A percentile compares a stretch with the other conserved stretches of the same genome.
Evolutionary conservation across 495 filamentous ascomycete species (phyloP).

Genomic region (Xylaria curta): DNA sequence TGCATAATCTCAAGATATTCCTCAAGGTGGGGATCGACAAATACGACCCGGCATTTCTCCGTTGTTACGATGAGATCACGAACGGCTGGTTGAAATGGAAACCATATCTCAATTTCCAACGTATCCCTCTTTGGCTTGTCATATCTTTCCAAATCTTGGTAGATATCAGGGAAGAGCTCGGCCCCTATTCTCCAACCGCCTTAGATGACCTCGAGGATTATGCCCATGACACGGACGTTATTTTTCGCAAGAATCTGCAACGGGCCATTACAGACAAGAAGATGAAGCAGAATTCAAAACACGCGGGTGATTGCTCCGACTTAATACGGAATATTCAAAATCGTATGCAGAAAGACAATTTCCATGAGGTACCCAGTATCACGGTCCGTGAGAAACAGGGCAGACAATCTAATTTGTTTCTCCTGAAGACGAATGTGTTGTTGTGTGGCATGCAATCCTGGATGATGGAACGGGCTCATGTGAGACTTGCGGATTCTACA

Average conservation of each 20-base stretch:
- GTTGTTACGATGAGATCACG: constrained; percentile 17
- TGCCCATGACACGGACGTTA: not conserved
- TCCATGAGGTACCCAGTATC: not conserved
- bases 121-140: constrained; percentile 7
- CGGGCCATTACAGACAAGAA: too few species aligned
- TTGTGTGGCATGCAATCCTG: constrained; percentile 17
- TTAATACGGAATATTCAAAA: not conserved
- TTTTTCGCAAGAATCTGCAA: not conserved
- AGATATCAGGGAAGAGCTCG: not conserved
- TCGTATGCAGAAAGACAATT: not conserved
- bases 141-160: constrained; percentile 11
- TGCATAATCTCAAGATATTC: not conserved
- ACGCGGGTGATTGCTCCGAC: too few species aligned
- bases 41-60: not conserved
- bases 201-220: not conserved
- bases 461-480: not conserved
- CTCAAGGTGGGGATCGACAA: too few species aligned
- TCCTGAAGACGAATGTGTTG: not conserved
- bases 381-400: not conserved
- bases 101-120: not conserved
- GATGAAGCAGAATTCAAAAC: not conserved
- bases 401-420: not conserved
- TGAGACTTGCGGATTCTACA: not conserved
- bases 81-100: not conserved
- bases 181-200: not conserved